Percentiles rank a stretch among this genome's conserved stretches.
phyloP scores from a whole-genome alignment of 225 moss, liverwort and hornwort species.

The Sphagnum contortum region DNA sequence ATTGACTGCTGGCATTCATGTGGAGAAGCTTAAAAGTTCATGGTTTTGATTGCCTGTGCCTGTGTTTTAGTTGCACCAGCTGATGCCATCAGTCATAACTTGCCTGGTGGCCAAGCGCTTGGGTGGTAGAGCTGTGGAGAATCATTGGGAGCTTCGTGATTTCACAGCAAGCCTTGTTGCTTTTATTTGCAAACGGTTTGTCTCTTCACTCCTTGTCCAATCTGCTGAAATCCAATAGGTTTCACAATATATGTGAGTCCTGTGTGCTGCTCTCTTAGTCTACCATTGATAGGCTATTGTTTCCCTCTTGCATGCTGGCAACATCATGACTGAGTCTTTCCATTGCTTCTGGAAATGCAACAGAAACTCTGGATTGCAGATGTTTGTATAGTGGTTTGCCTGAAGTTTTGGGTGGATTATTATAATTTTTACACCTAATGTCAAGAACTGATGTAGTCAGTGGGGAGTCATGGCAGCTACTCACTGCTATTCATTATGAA shows the following conservation, averaged over 20 bases:
- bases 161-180: conserved; percentile 92
- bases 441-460: too few species aligned
- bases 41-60: not conserved
- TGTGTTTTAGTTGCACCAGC: conserved; percentile 74
- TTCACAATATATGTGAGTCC: not conserved
- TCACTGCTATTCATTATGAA: too few species aligned
- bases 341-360: too few species aligned
- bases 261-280: too few species aligned
- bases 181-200: conserved; percentile 86
- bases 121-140: conserved; percentile 79
- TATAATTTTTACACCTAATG: too few species aligned
- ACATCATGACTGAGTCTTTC: too few species aligned
- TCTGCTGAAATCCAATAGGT: not conserved
- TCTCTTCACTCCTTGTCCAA: not conserved
- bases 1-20: not conserved
- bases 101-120: conserved; percentile 95
- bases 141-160: conserved; percentile 98
- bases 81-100: conserved; percentile 97
- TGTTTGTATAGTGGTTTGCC: too few species aligned
- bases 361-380: too few species aligned
- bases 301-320: too few species aligned
- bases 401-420: too few species aligned
- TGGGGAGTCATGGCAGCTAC: too few species aligned
- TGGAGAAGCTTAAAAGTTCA: not conserved
- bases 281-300: too few species aligned